Percentiles rank a stretch among this genome's conserved stretches.
Conservation (phyloP, 768 basidiomycete species). For the Boletus vermiculosoides region DNA sequence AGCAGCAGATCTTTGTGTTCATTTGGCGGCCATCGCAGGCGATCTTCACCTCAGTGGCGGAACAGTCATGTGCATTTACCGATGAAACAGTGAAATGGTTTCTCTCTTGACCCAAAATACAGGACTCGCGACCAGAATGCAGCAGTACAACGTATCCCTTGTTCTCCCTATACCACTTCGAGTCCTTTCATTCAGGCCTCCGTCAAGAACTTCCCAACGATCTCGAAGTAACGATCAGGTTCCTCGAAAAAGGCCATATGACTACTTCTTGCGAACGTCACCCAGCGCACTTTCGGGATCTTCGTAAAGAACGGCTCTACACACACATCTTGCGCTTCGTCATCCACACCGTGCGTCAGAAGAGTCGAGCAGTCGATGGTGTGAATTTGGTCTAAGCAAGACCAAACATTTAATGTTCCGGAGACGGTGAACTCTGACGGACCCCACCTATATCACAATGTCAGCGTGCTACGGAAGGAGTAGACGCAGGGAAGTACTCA, state of each 20-base stretch:
- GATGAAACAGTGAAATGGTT: no score
- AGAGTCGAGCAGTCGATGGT: conserved; percentile 41
- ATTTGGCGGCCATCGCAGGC: neutral
- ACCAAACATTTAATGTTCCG: conserved; percentile 46
- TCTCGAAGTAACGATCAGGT: conserved; percentile 19
- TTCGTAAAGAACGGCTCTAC: conserved; percentile 34
- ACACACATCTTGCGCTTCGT: conserved; percentile 38
- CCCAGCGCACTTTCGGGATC: conserved; percentile 37
- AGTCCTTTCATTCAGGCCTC: neutral
- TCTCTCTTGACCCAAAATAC: neutral
- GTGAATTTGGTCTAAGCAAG: conserved; percentile 42
- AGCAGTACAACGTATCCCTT: neutral
- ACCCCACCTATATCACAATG: conserved; percentile 7
- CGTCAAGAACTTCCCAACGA: conserved; percentile 19
- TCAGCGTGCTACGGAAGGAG: neutral
- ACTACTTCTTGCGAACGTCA: conserved; percentile 27
- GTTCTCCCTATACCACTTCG: neutral
- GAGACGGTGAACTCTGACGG: conserved; percentile 39
- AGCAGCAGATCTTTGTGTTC: neutral
- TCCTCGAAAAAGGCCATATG: conserved; percentile 20
- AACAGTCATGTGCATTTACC: no score
- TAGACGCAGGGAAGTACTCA: neutral
- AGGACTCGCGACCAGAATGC: neutral
- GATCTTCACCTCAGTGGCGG: no score
- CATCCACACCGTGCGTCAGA: conserved; percentile 38